Percentiles rank a stretch among this genome's conserved stretches.
phyloP scores from a whole-genome alignment of 2,329 filamentous ascomycete genomes.

The Pseudogymnoascus sp. region DNA sequence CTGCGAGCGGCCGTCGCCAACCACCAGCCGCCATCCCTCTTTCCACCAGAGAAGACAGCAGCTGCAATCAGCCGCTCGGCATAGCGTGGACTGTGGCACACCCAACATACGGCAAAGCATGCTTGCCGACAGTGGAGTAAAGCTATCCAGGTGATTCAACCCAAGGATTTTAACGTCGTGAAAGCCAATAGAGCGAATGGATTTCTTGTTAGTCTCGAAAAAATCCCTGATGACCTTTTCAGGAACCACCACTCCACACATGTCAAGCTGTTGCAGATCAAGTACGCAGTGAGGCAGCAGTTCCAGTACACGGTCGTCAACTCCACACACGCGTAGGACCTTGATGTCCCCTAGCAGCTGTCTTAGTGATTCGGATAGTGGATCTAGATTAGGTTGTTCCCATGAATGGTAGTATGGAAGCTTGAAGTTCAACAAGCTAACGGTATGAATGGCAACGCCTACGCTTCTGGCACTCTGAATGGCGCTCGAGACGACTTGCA shows the following conservation, averaged over 20 bases:
- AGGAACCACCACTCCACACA: conserved; percentile 10
- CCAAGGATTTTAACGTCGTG: not conserved
- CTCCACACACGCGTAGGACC: not conserved
- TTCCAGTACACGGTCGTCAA: not conserved
- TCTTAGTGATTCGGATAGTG: conserved; percentile 14
- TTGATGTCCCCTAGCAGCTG: conserved; percentile 9
- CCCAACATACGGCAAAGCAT: conserved; percentile 15
- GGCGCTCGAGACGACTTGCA: conserved; percentile 1
- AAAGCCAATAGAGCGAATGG: not conserved
- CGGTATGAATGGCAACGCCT: too few relatives aligned
- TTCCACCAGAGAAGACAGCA: conserved; percentile 13
- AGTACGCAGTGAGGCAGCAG: too few relatives aligned
- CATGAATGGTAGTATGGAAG: conserved; percentile 13
- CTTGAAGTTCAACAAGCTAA: too few relatives aligned
- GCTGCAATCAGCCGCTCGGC: conserved; percentile 16
- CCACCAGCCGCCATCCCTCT: not conserved
- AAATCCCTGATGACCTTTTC: conserved; percentile 13
- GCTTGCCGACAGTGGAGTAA: not conserved
- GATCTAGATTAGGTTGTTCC: conserved; percentile 14
- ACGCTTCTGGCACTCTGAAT: too few relatives aligned
- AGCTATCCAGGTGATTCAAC: not conserved
- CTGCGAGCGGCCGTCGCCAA: not conserved
- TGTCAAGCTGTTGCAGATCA: conserved; percentile 3
- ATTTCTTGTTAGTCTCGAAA: conserved; percentile 13
- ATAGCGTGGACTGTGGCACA: conserved; percentile 20